Evolutionary conservation across 805 yeast species (phyloP), one percentile per base, ranked within the genome.

Genomic region (Zygotorulaspora danielsina): DNA sequence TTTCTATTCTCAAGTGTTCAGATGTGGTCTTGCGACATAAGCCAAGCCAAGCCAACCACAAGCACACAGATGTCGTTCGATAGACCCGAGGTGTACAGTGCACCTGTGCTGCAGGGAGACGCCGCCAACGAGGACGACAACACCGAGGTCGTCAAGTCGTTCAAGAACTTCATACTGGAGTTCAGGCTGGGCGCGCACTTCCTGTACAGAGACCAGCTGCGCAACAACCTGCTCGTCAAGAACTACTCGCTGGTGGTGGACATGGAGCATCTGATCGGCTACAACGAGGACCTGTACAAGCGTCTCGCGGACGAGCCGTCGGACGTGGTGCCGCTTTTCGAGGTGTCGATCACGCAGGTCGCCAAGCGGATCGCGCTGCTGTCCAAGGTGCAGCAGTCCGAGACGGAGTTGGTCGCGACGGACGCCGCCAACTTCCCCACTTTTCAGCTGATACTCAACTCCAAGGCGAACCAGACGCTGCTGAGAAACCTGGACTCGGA

Each of bases 61-160:
- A n/a, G 24, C 7, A 10, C 10, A 7, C 24, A 21, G 10, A 81
- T 81, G 89, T 79, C 88, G 2, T 82, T 76, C 64, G 88, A 81
- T 61, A 72, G 83, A 68, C 76, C 84, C 12, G 89, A 79, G 40
- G 69, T 75, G 3, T 84, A 73, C 55, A 71, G 81, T 34, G 89
- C 97, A 3, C 81, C 82, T 15, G 96, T 87, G 26, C 73, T 87
- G 40, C 90, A 93, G n/a, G 90, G 93, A 12, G 89, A 83, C 48
- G 78, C 81, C 16, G 70, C 78, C 1, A 72, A 73, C 15, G 84
- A 79, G 46, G 80, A 73, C 48, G 71, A 70, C 45, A 73, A 73
- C 59, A 78, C 80, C 39, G 93, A 82, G 61, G 72, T 83, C 53
- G 74, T 79, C 54, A 79, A 78, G 50, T 84, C 88, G 2, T 89